Evolutionary conservation across 164 flowering plant genomes (phyloP).

Genomic region (Paratinospora sagittata): DNA sequence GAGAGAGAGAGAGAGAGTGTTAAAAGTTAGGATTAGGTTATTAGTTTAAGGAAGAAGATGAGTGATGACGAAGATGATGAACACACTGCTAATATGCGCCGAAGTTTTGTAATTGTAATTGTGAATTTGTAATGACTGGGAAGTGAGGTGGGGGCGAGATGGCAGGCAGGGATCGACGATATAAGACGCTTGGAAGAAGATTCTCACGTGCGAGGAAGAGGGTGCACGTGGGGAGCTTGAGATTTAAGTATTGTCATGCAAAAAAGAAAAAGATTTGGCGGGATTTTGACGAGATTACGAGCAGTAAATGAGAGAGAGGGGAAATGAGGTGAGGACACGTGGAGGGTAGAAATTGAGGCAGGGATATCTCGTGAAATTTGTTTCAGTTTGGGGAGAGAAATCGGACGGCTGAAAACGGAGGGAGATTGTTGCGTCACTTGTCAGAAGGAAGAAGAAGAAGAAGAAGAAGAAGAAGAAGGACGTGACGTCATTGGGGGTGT

Average conservation of each 20-base stretch:
- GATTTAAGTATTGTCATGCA: not conserved
- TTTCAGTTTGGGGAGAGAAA: not conserved
- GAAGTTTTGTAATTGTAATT: too few species aligned
- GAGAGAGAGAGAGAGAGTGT: too few species aligned
- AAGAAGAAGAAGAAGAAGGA: too few species aligned
- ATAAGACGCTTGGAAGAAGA: constrained; percentile 2
- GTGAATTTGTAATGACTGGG: not conserved
- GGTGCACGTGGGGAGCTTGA: not conserved
- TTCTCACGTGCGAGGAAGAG: constrained; percentile 3
- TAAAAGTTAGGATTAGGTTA: not conserved
- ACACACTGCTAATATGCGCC: not conserved
- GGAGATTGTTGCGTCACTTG: too few species aligned
- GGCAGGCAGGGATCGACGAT: too few species aligned
- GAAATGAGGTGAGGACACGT: not conserved
- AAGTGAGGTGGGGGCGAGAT: not conserved
- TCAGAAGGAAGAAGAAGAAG: too few species aligned
- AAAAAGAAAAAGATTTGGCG: constrained; percentile 4
- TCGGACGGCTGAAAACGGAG: not conserved
- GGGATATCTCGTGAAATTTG: not conserved
- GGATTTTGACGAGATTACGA: not conserved
- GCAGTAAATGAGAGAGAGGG: not conserved
- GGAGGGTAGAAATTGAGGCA: not conserved
- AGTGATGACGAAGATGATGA: not conserved
- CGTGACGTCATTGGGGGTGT: not conserved
- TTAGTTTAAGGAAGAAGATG: not conserved